A percentile compares a stretch with the other conserved stretches of the same genome.
phyloP scores from a whole-genome alignment of 768 basidiomycete genomes.

The Mycena metata region DNA sequence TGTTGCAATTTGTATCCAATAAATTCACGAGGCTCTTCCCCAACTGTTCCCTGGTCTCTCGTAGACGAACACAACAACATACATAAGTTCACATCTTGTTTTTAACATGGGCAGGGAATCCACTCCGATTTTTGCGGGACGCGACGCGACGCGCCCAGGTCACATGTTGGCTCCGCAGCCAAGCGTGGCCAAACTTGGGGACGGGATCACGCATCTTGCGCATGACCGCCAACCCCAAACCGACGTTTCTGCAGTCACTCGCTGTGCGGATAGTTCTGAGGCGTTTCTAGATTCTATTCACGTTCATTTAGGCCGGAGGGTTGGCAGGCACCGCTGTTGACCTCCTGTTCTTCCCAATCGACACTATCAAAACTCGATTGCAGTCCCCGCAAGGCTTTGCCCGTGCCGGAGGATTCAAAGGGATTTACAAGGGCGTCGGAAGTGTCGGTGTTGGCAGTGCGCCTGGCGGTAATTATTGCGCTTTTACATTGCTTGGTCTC shows the following conservation, averaged over 20 bases:
- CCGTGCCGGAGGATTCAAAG: slow-evolving; percentile 26
- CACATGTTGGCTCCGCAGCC: background rate
- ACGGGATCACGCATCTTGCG: background rate
- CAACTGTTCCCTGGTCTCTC: too few species aligned
- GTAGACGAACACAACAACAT: too few species aligned
- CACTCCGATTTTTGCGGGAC: too few species aligned
- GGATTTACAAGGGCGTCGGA: slow-evolving; percentile 33
- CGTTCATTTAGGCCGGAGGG: slow-evolving; percentile 67
- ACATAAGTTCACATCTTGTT: too few species aligned
- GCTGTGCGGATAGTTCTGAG: slow-evolving; percentile 43
- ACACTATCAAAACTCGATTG: slow-evolving; percentile 33
- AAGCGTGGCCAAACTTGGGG: background rate
- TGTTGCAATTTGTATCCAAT: too few species aligned
- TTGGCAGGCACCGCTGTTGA: slow-evolving; percentile 30
- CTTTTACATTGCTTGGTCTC: background rate
- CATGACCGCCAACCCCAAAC: slow-evolving; percentile 43
- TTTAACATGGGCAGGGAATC: too few species aligned
- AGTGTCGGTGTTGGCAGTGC: slow-evolving; percentile 30
- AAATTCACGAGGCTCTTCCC: too few species aligned
- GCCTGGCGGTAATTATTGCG: slow-evolving; percentile 16
- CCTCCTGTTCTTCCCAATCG: slow-evolving; percentile 30
- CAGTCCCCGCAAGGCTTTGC: slow-evolving; percentile 30
- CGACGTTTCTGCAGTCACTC: slow-evolving; percentile 57
- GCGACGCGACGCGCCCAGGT: background rate
- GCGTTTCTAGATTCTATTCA: slow-evolving; percentile 1